A percentile compares a stretch with the other conserved stretches of the same genome.
Evolutionary conservation across 768 basidiomycete genomes (phyloP).

Genomic region (Mycena chlorophos): DNA sequence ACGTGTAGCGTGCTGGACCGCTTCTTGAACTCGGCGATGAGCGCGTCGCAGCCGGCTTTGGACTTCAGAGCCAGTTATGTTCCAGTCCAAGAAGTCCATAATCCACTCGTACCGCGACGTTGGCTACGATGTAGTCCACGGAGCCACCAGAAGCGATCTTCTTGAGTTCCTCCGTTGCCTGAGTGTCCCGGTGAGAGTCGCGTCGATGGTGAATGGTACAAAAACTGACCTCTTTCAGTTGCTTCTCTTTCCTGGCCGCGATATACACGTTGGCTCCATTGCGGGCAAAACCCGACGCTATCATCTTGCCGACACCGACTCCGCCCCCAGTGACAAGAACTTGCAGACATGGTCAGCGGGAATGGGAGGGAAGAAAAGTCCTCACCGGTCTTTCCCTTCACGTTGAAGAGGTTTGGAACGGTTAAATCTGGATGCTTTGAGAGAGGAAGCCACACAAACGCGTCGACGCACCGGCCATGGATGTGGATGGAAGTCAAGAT

Average conservation of each 20-base stretch:
- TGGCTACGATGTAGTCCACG: constrained; percentile 73
- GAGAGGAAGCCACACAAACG: too few relatives aligned
- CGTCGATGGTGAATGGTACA: background rate
- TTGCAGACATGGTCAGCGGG: background rate
- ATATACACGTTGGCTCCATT: constrained; percentile 49
- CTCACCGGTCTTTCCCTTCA: background rate
- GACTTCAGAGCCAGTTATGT: constrained; percentile 40
- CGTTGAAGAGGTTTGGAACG: background rate
- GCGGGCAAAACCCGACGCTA: constrained; percentile 60
- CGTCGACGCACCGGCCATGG: too few relatives aligned
- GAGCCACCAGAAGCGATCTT: constrained; percentile 56
- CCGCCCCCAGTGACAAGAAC: constrained; percentile 69
- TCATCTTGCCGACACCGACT: constrained; percentile 69
- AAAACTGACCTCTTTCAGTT: constrained; percentile 17
- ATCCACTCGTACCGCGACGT: constrained; percentile 62
- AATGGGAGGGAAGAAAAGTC: background rate
- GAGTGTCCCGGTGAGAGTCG: background rate
- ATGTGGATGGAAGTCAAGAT: too few relatives aligned
- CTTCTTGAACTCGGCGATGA: constrained; percentile 66
- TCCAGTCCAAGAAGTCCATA: background rate
- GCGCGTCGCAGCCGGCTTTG: constrained; percentile 75
- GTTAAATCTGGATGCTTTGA: background rate
- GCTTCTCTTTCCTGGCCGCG: constrained; percentile 35
- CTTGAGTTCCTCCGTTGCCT: constrained; percentile 63
- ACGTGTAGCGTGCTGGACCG: constrained; percentile 76